Evolutionary conservation across 306 rosid genomes (phyloP), one percentile per base, ranked within the genome.

Genomic region (Phaseolus lunatus): DNA sequence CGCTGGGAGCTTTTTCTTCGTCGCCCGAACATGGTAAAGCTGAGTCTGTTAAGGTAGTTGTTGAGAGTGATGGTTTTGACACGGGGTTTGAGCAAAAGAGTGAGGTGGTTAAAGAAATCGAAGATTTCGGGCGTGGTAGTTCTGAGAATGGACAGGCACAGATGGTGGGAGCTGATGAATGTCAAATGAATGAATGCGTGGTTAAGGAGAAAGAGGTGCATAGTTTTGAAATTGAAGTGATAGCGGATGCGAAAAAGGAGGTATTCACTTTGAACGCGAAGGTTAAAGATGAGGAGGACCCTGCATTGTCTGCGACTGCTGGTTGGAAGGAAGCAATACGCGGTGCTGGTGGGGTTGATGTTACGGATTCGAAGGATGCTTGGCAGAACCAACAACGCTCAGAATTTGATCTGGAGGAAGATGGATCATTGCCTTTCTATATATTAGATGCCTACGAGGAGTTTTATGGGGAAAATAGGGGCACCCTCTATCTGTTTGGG

Each of bases 401-500:
- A 0, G 90, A 87, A 59, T 84, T 92, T 56, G 86, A 87, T 75
- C 56, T 88, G 62, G 96, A 88, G 48, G 77, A 84, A 12, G 92
- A 92, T 54, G 91, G 93, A 5, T 88, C 90, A 8, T 75, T 95
- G 64, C 96, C 91, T 57, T 90, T 92, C 81, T 95, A 90, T 76
- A 62, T 92, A 18, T 65, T 95, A 19, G 99, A 95, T 84, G 96
- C 97, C 44, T 81, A 92, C 1, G 97, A 95, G 76, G 99, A 95
- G 87, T 91, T 77, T 65, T 86, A 89, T 65, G 97, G 99, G 49
- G 82, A 83, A 71, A 95, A 89, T 45, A 77, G n/a, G 88, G 99
- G 97, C 29, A 90, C 75, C 41, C 67, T 95, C 59, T 95, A 90
- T 87, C 87, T 95, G 62, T 95, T 95, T 81, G 99, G 99, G 76